Evolutionary conservation across 1,284 basidiomycete genomes (phyloP).

Genomic region (Trametes pubescens): DNA sequence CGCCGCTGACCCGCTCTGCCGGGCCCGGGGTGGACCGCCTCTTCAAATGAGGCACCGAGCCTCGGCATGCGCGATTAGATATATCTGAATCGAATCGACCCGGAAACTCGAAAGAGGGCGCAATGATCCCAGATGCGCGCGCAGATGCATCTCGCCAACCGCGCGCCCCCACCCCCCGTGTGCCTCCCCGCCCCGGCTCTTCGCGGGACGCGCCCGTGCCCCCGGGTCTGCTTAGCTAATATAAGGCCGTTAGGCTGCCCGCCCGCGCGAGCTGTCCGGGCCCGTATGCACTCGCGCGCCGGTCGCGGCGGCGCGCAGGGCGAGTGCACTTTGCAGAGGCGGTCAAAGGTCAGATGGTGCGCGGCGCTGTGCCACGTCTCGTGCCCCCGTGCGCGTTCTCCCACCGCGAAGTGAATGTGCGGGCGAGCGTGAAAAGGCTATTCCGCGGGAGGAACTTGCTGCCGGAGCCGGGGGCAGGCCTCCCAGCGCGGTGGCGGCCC

Average conservation of each 20-base stretch:
- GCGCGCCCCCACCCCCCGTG: constrained; percentile 15
- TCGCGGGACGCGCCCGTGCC: constrained; percentile 35
- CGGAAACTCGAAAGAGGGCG: constrained; percentile 24
- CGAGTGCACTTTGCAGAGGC: background rate
- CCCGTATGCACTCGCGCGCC: constrained; percentile 14
- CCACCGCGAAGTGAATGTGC: constrained; percentile 19
- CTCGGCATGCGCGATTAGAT: constrained; percentile 40
- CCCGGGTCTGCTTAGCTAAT: constrained; percentile 30
- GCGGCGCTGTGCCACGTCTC: constrained; percentile 1
- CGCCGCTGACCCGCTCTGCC: constrained; percentile 29
- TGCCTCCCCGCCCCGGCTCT: constrained; percentile 29
- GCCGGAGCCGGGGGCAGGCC: constrained; percentile 16
- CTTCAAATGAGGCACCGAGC: constrained; percentile 39
- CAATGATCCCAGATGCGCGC: constrained; percentile 37
- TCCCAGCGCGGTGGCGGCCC: background rate
- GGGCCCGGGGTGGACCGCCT: constrained; percentile 30
- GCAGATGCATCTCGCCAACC: constrained; percentile 30
- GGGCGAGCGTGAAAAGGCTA: constrained; percentile 28
- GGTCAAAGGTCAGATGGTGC: constrained; percentile 31
- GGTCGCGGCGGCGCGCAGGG: constrained; percentile 14
- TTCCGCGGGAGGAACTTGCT: constrained; percentile 23
- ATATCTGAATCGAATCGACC: constrained; percentile 15
- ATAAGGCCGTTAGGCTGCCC: constrained; percentile 25
- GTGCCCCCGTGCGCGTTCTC: constrained; percentile 18
- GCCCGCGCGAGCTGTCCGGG: constrained; percentile 5